Evolutionary conservation across 176 grass and related monocot species (phyloP).

Genomic region (Triticum turgidum): DNA sequence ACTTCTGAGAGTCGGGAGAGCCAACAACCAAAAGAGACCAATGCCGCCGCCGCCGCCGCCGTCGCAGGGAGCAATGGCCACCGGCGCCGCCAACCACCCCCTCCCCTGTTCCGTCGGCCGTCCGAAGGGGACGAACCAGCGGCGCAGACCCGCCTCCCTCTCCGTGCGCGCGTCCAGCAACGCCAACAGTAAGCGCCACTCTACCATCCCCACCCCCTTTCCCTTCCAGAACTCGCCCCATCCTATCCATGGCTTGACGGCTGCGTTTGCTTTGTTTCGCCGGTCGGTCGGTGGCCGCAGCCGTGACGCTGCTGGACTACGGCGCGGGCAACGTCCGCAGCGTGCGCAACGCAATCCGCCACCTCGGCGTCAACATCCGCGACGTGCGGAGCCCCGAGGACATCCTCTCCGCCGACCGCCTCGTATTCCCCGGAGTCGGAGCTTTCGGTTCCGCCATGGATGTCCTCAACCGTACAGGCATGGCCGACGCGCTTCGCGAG

Average conservation of each 20-base stretch:
- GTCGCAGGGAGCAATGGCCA: slow-evolving; percentile 28
- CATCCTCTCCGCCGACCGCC: slow-evolving; percentile 67
- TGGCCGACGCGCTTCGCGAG: slow-evolving; percentile 74
- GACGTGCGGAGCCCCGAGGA: slow-evolving; percentile 92
- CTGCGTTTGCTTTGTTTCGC: slow-evolving; percentile 15
- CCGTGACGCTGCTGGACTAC: slow-evolving; percentile 87
- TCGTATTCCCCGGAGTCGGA: slow-evolving; percentile 90
- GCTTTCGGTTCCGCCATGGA: slow-evolving; percentile 98
- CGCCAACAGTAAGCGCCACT: slow-evolving; percentile 41
- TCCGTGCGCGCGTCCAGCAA: slow-evolving; percentile 45
- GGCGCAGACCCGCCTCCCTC: slow-evolving; percentile 9
- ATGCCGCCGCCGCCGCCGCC: slow-evolving; percentile 46
- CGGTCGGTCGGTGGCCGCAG: slow-evolving; percentile 2
- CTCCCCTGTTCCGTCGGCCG: background rate
- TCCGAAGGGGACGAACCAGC: slow-evolving; percentile 10
- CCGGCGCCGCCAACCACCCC: background rate
- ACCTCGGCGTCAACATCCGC: slow-evolving; percentile 78
- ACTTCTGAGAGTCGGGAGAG: background rate
- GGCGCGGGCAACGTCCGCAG: slow-evolving; percentile 92
- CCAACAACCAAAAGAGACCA: background rate
- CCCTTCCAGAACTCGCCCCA: slow-evolving; percentile 18
- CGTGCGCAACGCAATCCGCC: slow-evolving; percentile 82
- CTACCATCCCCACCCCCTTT: background rate
- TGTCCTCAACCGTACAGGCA: slow-evolving; percentile 70
- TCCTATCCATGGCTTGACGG: background rate